phyloP scores from a whole-genome alignment of 192 early-diverging fungal genomes.

The Backusella macrospora region DNA sequence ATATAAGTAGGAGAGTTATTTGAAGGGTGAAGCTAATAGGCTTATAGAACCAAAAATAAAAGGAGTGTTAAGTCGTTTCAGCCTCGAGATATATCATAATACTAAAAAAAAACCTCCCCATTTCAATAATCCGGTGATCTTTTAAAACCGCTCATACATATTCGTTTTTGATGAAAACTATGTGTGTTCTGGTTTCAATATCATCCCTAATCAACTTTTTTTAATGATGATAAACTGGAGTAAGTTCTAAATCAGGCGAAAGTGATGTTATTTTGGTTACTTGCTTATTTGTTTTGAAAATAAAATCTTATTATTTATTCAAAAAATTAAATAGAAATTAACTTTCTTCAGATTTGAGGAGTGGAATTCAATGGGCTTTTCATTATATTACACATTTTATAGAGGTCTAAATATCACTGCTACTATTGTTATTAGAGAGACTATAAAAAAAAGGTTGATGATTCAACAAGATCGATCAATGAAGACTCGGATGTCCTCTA shows the following conservation, averaged over 20 bases:
- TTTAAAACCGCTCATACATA: neutral
- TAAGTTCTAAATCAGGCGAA: neutral
- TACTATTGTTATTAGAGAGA: neutral
- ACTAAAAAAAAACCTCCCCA: neutral
- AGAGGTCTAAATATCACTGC: neutral
- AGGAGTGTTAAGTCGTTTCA: neutral
- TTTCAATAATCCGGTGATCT: neutral
- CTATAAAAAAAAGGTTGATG: neutral
- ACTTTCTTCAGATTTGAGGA: too few relatives aligned
- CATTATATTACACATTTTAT: neutral
- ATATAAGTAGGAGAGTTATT: neutral
- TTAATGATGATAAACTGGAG: neutral
- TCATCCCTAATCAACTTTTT: neutral
- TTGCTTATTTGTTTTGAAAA: slow-evolving; percentile 5
- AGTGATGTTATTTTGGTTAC: neutral
- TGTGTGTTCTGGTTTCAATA: neutral
- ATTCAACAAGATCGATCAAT: neutral
- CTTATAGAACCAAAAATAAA: neutral
- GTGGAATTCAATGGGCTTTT: neutral
- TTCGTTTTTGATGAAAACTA: neutral
- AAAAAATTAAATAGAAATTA: neutral
- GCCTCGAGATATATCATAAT: neutral
- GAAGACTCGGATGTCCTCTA: neutral
- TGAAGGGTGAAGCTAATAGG: neutral
- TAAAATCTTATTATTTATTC: neutral